A percentile compares a stretch with the other conserved stretches of the same genome.
phyloP scores from a whole-genome alignment of 441 rosid species.

The Adansonia gregorii region DNA sequence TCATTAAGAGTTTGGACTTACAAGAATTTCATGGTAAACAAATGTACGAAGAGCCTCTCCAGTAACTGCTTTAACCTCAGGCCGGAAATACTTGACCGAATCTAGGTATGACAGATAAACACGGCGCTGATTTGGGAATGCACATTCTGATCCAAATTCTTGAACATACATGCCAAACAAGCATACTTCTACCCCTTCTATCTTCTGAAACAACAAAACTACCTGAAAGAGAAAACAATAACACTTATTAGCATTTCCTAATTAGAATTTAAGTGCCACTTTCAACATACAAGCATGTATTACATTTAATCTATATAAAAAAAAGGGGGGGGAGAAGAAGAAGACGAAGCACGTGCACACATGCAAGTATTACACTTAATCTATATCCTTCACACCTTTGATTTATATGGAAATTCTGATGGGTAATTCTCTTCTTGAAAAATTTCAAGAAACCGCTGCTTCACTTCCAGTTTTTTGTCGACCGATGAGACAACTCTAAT shows the following conservation, averaged over 20 bases:
- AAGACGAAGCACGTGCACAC: not conserved
- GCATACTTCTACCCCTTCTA: slow-evolving; percentile 99
- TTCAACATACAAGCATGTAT: slow-evolving; percentile 5
- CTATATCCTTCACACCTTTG: slow-evolving; percentile 64
- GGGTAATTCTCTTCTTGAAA: slow-evolving; percentile 96
- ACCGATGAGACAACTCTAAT: slow-evolving; percentile 98
- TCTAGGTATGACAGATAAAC: slow-evolving; percentile 97
- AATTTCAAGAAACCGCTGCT: slow-evolving; percentile 88
- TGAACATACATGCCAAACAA: slow-evolving; percentile 99
- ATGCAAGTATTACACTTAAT: slow-evolving; percentile 18
- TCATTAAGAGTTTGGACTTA: slow-evolving; percentile 36
- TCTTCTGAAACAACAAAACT: slow-evolving; percentile 93
- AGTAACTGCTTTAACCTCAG: slow-evolving; percentile 87
- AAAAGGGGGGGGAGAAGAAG: not conserved
- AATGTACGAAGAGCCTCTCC: slow-evolving; percentile 99
- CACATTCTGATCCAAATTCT: slow-evolving; percentile 94
- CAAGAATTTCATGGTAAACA: slow-evolving; percentile 99
- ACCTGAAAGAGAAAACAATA: slow-evolving; percentile 61
- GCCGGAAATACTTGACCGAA: slow-evolving; percentile 97
- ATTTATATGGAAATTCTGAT: slow-evolving; percentile 89
- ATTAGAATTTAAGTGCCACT: slow-evolving; percentile 2
- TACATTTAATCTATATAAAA: not conserved
- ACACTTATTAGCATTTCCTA: slow-evolving; percentile 19
- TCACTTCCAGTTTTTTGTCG: slow-evolving; percentile 98
- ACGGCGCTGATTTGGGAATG: slow-evolving; percentile 86